These are phyloP conservation scores for Corniculantispora saksenae DNA, from an alignment of 2,329 filamentous ascomycete genomes.

Conservation along the genomic window DNA sequence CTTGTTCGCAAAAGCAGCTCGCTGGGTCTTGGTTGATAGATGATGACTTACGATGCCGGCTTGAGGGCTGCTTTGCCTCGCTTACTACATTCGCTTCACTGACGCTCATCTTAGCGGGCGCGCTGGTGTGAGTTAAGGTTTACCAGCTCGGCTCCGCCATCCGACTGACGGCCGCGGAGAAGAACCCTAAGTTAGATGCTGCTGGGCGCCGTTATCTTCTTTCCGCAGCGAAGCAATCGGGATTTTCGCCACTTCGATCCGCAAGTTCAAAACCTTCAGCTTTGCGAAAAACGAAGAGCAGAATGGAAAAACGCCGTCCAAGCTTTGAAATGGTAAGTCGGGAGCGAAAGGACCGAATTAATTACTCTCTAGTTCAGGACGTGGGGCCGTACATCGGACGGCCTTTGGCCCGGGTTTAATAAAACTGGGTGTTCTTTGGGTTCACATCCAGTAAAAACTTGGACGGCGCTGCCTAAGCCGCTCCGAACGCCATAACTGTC, in stretches of 20 bases:
- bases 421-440: too few species aligned
- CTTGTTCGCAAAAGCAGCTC: background rate
- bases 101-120: background rate
- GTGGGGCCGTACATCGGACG: slow-evolving; percentile 8
- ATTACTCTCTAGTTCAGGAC: background rate
- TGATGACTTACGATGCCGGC: background rate
- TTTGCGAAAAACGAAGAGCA: background rate
- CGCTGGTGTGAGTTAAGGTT: background rate
- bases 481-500: too few species aligned
- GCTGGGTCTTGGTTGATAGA: background rate
- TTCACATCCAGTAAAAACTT: too few species aligned
- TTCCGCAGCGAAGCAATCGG: background rate
- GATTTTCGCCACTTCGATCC: background rate
- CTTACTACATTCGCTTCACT: background rate
- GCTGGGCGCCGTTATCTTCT: background rate
- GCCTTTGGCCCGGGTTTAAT: background rate
- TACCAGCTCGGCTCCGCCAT: background rate
- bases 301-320: background rate
- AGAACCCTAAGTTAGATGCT: background rate
- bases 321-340: background rate
- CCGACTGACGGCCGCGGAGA: background rate
- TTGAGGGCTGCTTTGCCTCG: background rate
- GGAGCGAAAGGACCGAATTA: background rate
- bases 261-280: background rate
- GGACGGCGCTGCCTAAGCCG: too few species aligned